A percentile compares a stretch with the other conserved stretches of the same genome.
phyloP scores from a whole-genome alignment of 176 grass and related monocot species.

The Bothriochloa decipiens region DNA sequence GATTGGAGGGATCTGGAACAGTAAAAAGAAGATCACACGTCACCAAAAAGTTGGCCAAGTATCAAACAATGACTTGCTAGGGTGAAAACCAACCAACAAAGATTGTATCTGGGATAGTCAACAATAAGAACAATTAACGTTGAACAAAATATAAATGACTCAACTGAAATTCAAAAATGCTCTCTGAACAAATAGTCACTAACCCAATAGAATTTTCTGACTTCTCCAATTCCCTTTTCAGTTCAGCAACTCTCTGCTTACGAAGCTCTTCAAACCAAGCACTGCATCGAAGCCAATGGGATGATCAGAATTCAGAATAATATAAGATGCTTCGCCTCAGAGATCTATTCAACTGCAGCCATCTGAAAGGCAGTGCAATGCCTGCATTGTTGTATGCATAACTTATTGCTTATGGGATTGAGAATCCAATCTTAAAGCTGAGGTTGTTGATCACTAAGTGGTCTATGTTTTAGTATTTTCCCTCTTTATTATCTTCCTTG shows the following conservation, averaged over 20 bases:
- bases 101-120: neutral
- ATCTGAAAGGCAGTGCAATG: slow-evolving; percentile 2
- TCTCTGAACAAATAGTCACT: slow-evolving; percentile 37
- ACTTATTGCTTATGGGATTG: slow-evolving; percentile 14
- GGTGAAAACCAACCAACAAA: slow-evolving; percentile 1
- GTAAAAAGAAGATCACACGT: slow-evolving; percentile 32
- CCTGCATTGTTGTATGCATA: neutral
- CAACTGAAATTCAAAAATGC: slow-evolving; percentile 19
- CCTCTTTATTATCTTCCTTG: slow-evolving; percentile 25
- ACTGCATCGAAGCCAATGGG: slow-evolving; percentile 56
- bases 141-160: no score
- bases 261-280: slow-evolving; percentile 90
- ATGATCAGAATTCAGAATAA: neutral
- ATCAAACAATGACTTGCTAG: no score
- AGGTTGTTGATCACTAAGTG: neutral
- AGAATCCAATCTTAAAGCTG: neutral
- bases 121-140: neutral
- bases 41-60: slow-evolving; percentile 30
- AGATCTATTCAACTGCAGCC: slow-evolving; percentile 17
- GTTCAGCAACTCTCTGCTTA: slow-evolving; percentile 82
- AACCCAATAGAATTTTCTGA: slow-evolving; percentile 85
- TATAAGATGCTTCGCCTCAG: slow-evolving; percentile 4
- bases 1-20: slow-evolving; percentile 80
- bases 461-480: neutral
- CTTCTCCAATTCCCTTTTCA: no score